Conservation (phyloP, 805 yeast genomes). For the Lipomyces sp. region DNA sequence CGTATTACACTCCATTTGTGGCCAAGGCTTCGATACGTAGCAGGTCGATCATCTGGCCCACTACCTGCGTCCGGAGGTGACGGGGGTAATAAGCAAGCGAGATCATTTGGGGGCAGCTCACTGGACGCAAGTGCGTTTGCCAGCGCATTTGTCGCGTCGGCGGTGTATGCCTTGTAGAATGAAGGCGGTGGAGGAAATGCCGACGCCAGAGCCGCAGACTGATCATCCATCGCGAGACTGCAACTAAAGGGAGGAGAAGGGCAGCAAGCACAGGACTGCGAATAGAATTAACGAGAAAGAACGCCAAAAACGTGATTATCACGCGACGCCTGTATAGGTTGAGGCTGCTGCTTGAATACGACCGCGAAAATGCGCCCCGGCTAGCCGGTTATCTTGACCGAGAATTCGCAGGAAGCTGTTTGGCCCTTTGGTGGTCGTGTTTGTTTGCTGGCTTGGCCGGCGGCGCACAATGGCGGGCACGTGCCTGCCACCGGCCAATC, state of each 20-base stretch:
- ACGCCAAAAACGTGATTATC: not conserved
- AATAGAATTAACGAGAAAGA: not conserved
- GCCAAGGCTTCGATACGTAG: slow-evolving; percentile 84
- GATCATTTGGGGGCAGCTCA: slow-evolving; percentile 28
- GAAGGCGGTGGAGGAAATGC: slow-evolving; percentile 96
- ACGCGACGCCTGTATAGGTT: not conserved
- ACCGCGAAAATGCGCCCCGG: not conserved
- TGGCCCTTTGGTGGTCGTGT: not conserved
- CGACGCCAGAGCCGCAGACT: slow-evolving; percentile 55
- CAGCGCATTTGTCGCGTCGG: slow-evolving; percentile 41
- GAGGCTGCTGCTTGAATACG: not conserved
- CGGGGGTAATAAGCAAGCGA: slow-evolving; percentile 44
- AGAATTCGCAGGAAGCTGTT: not conserved
- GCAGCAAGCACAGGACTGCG: not conserved
- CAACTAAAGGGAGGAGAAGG: not conserved
- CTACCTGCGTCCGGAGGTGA: slow-evolving; percentile 43
- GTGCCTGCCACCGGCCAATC: slow-evolving; percentile 20
- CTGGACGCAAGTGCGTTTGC: slow-evolving; percentile 5
- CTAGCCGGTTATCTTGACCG: not conserved
- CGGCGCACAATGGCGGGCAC: slow-evolving; percentile 10
- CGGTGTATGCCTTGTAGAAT: slow-evolving; percentile 48
- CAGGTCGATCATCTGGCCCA: slow-evolving; percentile 47
- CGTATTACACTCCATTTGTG: slow-evolving; percentile 70
- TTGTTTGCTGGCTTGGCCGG: not conserved
- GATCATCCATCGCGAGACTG: slow-evolving; percentile 14